A percentile compares a stretch with the other conserved stretches of the same genome.
phyloP scores from a whole-genome alignment of 176 grass and related monocot genomes.

The Poa pratensis region DNA sequence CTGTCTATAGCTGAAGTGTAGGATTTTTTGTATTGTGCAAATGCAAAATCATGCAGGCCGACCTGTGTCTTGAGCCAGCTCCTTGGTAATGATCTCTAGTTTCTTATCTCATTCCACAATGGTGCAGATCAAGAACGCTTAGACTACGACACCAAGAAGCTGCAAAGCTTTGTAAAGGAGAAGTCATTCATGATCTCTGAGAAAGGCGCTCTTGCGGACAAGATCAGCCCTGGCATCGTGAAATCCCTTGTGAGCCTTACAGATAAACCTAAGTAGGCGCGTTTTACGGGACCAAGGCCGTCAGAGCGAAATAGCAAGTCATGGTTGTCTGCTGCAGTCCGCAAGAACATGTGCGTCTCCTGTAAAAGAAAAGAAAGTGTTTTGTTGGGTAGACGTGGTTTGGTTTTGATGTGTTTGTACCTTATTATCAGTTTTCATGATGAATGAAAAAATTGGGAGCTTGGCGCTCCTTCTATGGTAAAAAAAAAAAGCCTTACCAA shows the following conservation, averaged over 20 bases:
- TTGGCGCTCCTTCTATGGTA: too few relatives aligned
- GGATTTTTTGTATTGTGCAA: background rate
- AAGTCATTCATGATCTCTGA: slow-evolving; percentile 81
- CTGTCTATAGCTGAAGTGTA: background rate
- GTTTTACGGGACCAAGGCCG: background rate
- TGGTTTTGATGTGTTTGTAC: background rate
- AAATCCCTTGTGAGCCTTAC: slow-evolving; percentile 68
- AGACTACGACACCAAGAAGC: slow-evolving; percentile 81
- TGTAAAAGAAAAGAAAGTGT: background rate
- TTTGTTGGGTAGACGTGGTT: background rate
- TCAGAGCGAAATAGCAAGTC: background rate
- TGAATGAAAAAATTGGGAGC: too few relatives aligned
- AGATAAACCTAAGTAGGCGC: slow-evolving; percentile 55
- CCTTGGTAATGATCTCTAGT: too few relatives aligned
- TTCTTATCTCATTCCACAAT: too few relatives aligned
- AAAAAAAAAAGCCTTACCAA: background rate
- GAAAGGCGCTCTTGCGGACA: slow-evolving; percentile 81
- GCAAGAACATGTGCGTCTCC: background rate
- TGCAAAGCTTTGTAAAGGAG: slow-evolving; percentile 88
- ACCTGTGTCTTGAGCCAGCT: too few relatives aligned
- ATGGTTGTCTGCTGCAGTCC: background rate
- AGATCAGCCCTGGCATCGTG: slow-evolving; percentile 58
- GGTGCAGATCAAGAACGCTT: slow-evolving; percentile 67
- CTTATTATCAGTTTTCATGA: background rate
- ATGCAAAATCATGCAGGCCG: background rate